Base-by-base conservation (phyloP, 225 moss, liverwort and hornwort genomes). In the Marchantia paleacea region DNA sequence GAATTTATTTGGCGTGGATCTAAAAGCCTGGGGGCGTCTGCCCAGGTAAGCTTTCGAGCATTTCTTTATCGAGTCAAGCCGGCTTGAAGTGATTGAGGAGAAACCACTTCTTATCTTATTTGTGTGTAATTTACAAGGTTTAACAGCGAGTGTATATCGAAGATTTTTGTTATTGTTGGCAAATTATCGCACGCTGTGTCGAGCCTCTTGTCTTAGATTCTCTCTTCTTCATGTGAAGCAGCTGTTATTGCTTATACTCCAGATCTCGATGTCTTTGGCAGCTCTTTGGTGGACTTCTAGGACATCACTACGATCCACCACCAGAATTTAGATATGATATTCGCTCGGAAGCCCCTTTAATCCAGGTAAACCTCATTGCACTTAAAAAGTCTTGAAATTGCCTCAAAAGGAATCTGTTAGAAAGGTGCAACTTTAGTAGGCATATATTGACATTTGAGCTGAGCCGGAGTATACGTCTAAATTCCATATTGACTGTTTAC, bases 1-100 rank as follows among this genome's bases (percentile, higher is more conserved):
- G 99, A 99, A 88, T 91, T 99, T 53, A 80, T 99, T 54, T 99
- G 99, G 99, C 94, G 84, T 39, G 92, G 92, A 55, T 99, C 99
- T 69, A 93, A 92, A 81, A 92, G 94, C 52, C 84, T 99, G 66
- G 95, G 99, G 67, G 86, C 86, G 70, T 91, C 95, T 86, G 93
- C 99, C 81, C 80, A 99, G 94, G 92, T 94, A 77, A 70, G 57
- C 7, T 6, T 0, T 16, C 0, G 24, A 10, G 13, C 12, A 58
- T 55, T 26, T 54, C 47, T 10, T 22, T 55, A 28, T 10, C 39
- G 39, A 70, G 20, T 20, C 47, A 48, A 13, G 15, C 8, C 0
- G 58, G 67, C 67, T 28, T 28, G 3, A 31, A 72, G 0, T n/a
- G 22, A n/a, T 24, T n/a, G 51, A 0, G 20, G 50, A 5, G 39